phyloP scores from a whole-genome alignment of 805 yeast species.

The Schizosaccharomyces osmophilus region DNA sequence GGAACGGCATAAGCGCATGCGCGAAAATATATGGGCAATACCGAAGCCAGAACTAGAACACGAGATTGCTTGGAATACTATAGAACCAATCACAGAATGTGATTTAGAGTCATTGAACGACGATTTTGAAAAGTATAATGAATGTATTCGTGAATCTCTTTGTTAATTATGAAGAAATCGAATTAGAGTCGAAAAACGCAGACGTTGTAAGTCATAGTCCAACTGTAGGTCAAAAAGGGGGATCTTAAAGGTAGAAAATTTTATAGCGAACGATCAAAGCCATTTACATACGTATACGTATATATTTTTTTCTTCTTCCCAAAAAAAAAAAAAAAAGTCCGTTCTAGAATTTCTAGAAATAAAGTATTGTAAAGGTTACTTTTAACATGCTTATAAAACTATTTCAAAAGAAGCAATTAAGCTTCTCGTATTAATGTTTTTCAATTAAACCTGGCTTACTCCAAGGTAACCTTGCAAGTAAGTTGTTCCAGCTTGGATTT shows the following conservation, averaged over 20 bases:
- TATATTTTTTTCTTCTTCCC: too few relatives aligned
- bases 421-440: not conserved
- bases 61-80: constrained; percentile 8
- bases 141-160: not conserved
- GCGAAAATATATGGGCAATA: constrained; percentile 59
- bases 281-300: too few relatives aligned
- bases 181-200: not conserved
- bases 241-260: too few relatives aligned
- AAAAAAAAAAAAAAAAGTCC: too few relatives aligned
- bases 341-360: too few relatives aligned
- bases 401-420: too few relatives aligned
- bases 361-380: too few relatives aligned
- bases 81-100: constrained; percentile 7
- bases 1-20: constrained; percentile 58
- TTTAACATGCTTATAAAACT: too few relatives aligned
- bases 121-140: constrained; percentile 4
- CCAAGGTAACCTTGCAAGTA: constrained; percentile 82
- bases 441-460: constrained; percentile 21
- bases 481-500: constrained; percentile 76
- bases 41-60: constrained; percentile 8
- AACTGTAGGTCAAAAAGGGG: too few relatives aligned
- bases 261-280: too few relatives aligned
- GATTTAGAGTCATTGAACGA: constrained; percentile 7
- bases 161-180: not conserved
- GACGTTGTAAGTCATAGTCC: not conserved